A percentile compares a stretch with the other conserved stretches of the same genome.
Evolutionary conservation across 192 early-diverging fungal genomes (phyloP).

Genomic region (Physocladia obscura): DNA sequence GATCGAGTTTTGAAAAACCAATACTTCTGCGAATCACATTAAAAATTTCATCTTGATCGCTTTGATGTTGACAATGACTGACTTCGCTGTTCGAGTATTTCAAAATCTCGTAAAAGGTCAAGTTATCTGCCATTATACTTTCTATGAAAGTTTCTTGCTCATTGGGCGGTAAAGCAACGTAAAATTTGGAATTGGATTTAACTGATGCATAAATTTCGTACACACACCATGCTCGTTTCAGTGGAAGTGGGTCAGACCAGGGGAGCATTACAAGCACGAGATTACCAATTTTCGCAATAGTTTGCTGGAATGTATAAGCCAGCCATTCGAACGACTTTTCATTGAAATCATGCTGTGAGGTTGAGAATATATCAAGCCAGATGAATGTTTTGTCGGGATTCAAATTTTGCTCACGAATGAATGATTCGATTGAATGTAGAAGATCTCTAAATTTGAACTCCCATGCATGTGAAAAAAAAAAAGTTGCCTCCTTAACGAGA

Average conservation of each 20-base stretch:
- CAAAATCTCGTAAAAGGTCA: neutral
- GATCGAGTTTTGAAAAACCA: conserved; percentile 1
- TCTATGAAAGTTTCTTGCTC: neutral
- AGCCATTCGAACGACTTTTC: conserved; percentile 28
- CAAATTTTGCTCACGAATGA: neutral
- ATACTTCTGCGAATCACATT: neutral
- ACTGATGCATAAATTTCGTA: conserved; percentile 30
- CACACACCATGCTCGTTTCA: conserved; percentile 31
- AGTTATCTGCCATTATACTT: neutral
- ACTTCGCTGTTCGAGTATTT: neutral
- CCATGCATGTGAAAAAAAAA: conserved; percentile 34
- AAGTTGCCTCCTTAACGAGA: neutral
- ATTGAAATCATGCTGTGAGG: neutral
- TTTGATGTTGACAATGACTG: neutral
- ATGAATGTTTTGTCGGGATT: conserved; percentile 2
- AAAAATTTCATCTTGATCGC: neutral
- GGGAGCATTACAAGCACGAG: conserved; percentile 32
- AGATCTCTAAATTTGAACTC: conserved; percentile 33
- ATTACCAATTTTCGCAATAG: conserved; percentile 21
- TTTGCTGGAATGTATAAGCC: conserved; percentile 29
- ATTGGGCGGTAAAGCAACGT: neutral
- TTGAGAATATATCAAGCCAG: conserved; percentile 38
- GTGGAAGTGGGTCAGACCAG: conserved; percentile 30
- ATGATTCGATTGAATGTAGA: conserved; percentile 19
- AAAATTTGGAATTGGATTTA: neutral